Percentiles rank a stretch among this genome's conserved stretches.
Conservation (phyloP, 140 eudicot genomes). For the Cichorium intybus region DNA sequence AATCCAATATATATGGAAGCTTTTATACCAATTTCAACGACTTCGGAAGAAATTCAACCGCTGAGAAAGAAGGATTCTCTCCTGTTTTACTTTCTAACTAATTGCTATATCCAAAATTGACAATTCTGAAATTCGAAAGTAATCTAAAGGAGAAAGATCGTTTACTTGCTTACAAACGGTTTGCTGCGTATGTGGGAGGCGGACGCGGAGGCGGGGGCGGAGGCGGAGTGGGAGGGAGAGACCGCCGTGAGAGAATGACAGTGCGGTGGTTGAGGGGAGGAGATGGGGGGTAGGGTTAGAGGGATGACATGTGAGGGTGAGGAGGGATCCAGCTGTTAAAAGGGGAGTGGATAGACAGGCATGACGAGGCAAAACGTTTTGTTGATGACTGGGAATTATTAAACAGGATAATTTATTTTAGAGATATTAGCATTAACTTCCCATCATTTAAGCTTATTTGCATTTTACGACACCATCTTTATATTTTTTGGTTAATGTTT, state of each 20-base stretch:
- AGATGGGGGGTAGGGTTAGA: constrained; percentile 50
- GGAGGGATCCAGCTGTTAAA: constrained; percentile 55
- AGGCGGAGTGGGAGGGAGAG: not conserved
- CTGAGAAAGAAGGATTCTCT: constrained; percentile 8
- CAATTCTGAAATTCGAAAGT: constrained; percentile 6
- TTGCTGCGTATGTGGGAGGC: not conserved
- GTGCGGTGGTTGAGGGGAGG: constrained; percentile 5
- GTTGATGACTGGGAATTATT: constrained; percentile 12
- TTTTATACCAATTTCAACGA: not conserved
- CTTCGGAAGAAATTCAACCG: not conserved
- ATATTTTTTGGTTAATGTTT: not conserved
- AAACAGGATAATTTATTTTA: constrained; percentile 13
- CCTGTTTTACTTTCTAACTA: constrained; percentile 8
- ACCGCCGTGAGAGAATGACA: constrained; percentile 16
- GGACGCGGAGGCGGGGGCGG: constrained; percentile 8
- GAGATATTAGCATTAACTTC: not conserved
- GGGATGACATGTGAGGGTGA: constrained; percentile 59
- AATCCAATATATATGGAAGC: not conserved
- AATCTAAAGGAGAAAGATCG: not conserved
- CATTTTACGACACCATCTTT: not conserved
- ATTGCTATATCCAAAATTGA: not conserved
- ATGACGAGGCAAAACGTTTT: constrained; percentile 43
- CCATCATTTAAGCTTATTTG: not conserved
- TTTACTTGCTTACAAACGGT: not conserved
- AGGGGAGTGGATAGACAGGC: constrained; percentile 43